Percentiles rank a stretch among this genome's conserved stretches.
phyloP scores from a whole-genome alignment of 257 asterid genomes.

The Cynanchum wilfordii region DNA sequence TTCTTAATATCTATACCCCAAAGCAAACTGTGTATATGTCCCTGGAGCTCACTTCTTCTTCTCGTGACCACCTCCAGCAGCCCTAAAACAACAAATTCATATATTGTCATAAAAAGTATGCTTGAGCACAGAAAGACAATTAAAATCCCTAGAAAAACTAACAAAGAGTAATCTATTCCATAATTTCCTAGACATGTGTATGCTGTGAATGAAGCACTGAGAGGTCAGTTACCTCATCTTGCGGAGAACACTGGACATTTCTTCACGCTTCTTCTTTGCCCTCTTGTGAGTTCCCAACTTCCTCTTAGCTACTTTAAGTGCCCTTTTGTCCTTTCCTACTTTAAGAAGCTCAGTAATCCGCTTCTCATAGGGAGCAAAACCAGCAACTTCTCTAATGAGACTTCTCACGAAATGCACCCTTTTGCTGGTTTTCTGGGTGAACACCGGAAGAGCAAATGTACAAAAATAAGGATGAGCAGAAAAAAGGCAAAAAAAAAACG shows the following conservation, averaged over 20 bases:
- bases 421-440: constrained; percentile 41
- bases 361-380: constrained; percentile 59
- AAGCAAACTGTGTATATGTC: background rate
- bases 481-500: no score
- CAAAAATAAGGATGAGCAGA: no score
- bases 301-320: constrained; percentile 45
- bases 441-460: no score
- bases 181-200: background rate
- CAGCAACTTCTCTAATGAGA: constrained; percentile 49
- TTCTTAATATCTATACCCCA: constrained; percentile 1
- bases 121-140: background rate
- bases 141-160: background rate
- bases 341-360: constrained; percentile 47
- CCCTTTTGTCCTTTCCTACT: constrained; percentile 52
- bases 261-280: constrained; percentile 56
- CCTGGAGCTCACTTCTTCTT: constrained; percentile 26
- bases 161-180: background rate
- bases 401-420: constrained; percentile 41
- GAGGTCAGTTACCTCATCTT: constrained; percentile 37
- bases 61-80: constrained; percentile 26
- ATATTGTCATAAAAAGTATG: background rate
- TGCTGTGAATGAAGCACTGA: background rate
- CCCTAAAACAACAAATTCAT: constrained; percentile 9
- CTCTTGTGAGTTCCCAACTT: constrained; percentile 55
- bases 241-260: constrained; percentile 47